Conservation (phyloP, 2,329 filamentous ascomycete species). For the Berkeleyomyces basicola region DNA sequence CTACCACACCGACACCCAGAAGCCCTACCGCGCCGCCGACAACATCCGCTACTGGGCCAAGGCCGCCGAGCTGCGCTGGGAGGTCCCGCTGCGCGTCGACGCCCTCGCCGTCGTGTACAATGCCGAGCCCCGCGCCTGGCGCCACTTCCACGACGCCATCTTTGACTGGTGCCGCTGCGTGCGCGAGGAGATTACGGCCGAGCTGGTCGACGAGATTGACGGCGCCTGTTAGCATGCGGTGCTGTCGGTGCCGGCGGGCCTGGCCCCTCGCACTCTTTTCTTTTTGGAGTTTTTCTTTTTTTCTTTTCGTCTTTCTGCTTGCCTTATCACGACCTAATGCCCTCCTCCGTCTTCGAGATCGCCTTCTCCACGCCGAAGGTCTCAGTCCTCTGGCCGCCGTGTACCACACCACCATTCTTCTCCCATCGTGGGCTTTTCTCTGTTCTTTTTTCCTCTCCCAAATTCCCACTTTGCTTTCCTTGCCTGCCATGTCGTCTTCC, state of each 20-base stretch:
- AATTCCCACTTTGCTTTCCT: too few species aligned
- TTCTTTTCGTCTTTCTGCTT: not conserved
- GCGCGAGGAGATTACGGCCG: constrained; percentile 63
- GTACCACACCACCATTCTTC: not conserved
- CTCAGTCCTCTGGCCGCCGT: too few species aligned
- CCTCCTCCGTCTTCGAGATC: not conserved
- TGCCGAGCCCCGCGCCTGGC: constrained; percentile 53
- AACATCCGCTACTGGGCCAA: constrained; percentile 95
- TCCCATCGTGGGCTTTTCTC: too few species aligned
- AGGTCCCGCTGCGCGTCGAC: constrained; percentile 67
- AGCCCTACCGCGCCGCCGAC: constrained; percentile 85
- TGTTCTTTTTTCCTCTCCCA: too few species aligned
- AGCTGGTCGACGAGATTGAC: constrained; percentile 26
- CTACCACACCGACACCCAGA: constrained; percentile 83
- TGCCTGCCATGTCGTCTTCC: too few species aligned
- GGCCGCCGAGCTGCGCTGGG: constrained; percentile 86
- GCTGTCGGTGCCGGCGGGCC: not conserved
- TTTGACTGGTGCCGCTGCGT: constrained; percentile 71
- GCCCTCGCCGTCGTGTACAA: constrained; percentile 75
- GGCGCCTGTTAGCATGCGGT: not conserved
- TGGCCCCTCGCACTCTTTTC: not conserved
- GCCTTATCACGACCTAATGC: not conserved
- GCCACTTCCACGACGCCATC: constrained; percentile 66
- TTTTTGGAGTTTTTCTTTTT: not conserved
- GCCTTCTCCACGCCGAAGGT: not conserved